These are phyloP conservation scores for Kazachstania bromeliacearum DNA, from an alignment of 805 yeast genomes.

Conservation along the genomic window DNA sequence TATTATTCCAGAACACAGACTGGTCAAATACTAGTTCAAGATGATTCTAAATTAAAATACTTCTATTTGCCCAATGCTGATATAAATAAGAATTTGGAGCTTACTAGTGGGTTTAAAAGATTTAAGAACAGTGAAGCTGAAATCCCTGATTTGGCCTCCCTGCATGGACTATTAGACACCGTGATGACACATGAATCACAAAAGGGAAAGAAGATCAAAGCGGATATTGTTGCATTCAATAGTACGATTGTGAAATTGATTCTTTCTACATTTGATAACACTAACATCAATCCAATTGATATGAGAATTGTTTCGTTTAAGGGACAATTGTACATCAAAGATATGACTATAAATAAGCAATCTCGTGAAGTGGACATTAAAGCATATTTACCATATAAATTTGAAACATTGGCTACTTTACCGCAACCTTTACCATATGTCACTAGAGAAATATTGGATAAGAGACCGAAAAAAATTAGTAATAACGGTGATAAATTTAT, in stretches of 20 bases:
- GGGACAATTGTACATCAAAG: slow-evolving; percentile 59
- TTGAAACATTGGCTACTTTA: slow-evolving; percentile 70
- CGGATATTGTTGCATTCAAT: slow-evolving; percentile 72
- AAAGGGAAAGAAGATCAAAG: slow-evolving; percentile 35
- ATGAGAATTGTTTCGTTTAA: slow-evolving; percentile 63
- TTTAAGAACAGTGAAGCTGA: slow-evolving; percentile 46
- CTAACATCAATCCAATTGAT: slow-evolving; percentile 43
- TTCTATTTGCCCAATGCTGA: slow-evolving; percentile 73
- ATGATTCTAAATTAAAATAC: slow-evolving; percentile 51
- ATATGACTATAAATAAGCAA: slow-evolving; percentile 30
- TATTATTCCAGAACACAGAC: slow-evolving; percentile 53
- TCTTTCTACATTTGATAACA: slow-evolving; percentile 43
- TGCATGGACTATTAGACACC: slow-evolving; percentile 49
- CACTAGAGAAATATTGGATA: slow-evolving; percentile 58
- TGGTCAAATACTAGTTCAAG: slow-evolving; percentile 40
- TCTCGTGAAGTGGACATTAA: slow-evolving; percentile 30
- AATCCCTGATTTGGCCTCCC: slow-evolving; percentile 33
- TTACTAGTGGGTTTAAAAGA: slow-evolving; percentile 53
- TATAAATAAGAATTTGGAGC: slow-evolving; percentile 51
- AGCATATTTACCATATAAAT: slow-evolving; percentile 66
- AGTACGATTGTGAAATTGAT: slow-evolving; percentile 68
- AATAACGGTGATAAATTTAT: slow-evolving; percentile 70
- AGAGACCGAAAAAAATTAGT: slow-evolving; percentile 48
- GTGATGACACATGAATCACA: slow-evolving; percentile 45
- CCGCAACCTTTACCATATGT: slow-evolving; percentile 66